phyloP scores from a whole-genome alignment of 2,329 filamentous ascomycete species.

The Gaeumannomyces sp. region DNA sequence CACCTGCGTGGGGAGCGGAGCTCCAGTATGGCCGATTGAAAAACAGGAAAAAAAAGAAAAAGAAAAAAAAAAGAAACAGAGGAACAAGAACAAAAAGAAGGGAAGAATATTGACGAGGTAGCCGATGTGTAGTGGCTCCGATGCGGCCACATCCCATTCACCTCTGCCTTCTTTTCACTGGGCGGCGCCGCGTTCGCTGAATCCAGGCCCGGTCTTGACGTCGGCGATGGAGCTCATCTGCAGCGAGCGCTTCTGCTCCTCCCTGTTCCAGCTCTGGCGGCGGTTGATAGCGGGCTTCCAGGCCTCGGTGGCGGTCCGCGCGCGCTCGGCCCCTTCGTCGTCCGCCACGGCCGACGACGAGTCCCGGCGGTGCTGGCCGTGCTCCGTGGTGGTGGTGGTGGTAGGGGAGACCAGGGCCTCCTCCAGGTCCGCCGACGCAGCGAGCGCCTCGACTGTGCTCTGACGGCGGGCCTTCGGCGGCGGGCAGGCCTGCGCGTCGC shows the following conservation, averaged over 20 bases:
- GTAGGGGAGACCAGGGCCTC: conserved; percentile 6
- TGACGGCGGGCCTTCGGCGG: not conserved
- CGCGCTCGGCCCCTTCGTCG: conserved; percentile 25
- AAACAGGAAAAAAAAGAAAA: not conserved
- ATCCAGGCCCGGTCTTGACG: conserved; percentile 33
- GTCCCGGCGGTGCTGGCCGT: not conserved
- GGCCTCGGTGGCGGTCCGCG: conserved; percentile 28
- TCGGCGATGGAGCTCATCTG: conserved; percentile 38
- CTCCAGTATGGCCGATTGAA: not conserved
- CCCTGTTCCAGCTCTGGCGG: conserved; percentile 45
- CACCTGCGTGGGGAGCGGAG: not conserved
- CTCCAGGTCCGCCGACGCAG: conserved; percentile 7
- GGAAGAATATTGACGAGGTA: not conserved
- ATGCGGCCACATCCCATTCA: not conserved
- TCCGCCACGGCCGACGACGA: not conserved
- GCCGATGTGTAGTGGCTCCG: not conserved
- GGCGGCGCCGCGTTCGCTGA: conserved; percentile 29
- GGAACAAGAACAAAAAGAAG: not conserved
- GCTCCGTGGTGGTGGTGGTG: not conserved
- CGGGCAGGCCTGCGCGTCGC: not conserved
- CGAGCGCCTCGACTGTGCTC: conserved; percentile 5
- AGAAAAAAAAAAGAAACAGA: not conserved
- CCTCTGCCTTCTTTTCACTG: not conserved
- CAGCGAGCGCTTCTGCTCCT: conserved; percentile 47
- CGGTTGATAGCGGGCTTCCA: conserved; percentile 43